Base-by-base conservation (phyloP, 2,329 filamentous ascomycete genomes). In the Neonectria punicea region DNA sequence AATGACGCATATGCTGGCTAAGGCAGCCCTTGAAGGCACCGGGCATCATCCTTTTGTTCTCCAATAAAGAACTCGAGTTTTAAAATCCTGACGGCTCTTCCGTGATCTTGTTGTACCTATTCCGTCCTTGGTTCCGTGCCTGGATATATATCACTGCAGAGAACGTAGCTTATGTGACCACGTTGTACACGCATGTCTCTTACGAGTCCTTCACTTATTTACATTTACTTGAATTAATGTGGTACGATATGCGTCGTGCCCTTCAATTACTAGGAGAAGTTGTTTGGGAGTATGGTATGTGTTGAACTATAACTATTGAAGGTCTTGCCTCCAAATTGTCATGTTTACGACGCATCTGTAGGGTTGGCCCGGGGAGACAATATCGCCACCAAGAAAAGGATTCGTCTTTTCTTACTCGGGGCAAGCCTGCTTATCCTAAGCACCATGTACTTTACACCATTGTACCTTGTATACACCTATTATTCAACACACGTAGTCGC, bases 31-130 rank as follows among this genome's bases (percentile, higher is more conserved):
- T 75, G 75, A 76, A 74, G 75, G 77, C 77, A 79, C 74, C 75
- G 77, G 77, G 78, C 75, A 80, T 78, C 75, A 78, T 76, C 76
- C 75, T 77, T 77, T 78, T 76, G 78, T 79, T 76, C 76, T 78
- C 76, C 76, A 77, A 76, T 77, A 77, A 76, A 78, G 74, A 78
- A 79, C 67, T 74, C 70, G 67, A 75, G 71, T 73, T 76, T 76
- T 67, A 70, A 74, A 72, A 66, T 50, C 28, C 13, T 53, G 50
- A 13, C 36, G 16, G 46, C 39, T 11, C n/a, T 60, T 50, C 16
- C 44, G 63, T 63, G 59, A 66, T 34, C 36, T 16, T 53, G 39
- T 25, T 49, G 30, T 14, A 67, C 54, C 74, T 77, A 80, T 34
- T 13, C 28, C 30, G 7, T 20, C 49, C 30, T 14, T 34, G 28